Conservation (phyloP, 495 filamentous ascomycete genomes). For the Neurospora sp. region DNA sequence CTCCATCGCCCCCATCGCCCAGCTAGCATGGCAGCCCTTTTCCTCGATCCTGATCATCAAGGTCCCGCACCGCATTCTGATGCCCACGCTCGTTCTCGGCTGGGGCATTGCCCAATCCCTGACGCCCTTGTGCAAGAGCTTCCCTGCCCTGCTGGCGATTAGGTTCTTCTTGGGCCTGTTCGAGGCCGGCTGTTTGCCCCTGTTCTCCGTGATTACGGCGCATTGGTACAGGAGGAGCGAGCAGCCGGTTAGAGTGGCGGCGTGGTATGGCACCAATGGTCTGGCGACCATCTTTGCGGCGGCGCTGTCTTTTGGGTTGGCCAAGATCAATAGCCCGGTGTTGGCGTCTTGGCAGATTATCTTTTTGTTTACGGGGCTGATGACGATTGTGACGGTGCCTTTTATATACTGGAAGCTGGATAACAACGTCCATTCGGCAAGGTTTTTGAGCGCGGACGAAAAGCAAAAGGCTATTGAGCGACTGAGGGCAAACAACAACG, state of each 20-base stretch:
- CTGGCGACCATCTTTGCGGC: constrained; percentile 54
- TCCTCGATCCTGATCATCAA: constrained; percentile 56
- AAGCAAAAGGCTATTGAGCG: constrained; percentile 34
- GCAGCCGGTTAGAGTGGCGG: constrained; percentile 49
- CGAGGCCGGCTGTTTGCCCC: constrained; percentile 50
- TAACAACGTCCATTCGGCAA: constrained; percentile 40
- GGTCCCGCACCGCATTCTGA: constrained; percentile 53
- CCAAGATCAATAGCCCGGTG: constrained; percentile 40
- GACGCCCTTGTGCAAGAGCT: constrained; percentile 44
- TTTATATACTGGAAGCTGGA: constrained; percentile 44
- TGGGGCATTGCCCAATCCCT: constrained; percentile 52
- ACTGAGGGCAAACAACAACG: constrained; percentile 44
- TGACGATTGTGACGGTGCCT: constrained; percentile 43
- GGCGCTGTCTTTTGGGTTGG: constrained; percentile 50
- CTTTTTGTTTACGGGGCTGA: constrained; percentile 49
- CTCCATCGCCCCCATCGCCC: constrained; percentile 52
- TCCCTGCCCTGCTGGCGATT: constrained; percentile 37
- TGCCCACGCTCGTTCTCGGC: constrained; percentile 48
- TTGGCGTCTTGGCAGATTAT: constrained; percentile 57
- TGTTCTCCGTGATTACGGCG: constrained; percentile 47
- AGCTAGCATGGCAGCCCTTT: constrained; percentile 57
- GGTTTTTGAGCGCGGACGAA: constrained; percentile 43
- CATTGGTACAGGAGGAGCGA: constrained; percentile 57
- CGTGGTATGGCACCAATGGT: constrained; percentile 59
- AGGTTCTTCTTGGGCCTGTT: constrained; percentile 55